phyloP scores from a whole-genome alignment of 2,329 filamentous ascomycete genomes.

The Aspergillus fumigatus region DNA sequence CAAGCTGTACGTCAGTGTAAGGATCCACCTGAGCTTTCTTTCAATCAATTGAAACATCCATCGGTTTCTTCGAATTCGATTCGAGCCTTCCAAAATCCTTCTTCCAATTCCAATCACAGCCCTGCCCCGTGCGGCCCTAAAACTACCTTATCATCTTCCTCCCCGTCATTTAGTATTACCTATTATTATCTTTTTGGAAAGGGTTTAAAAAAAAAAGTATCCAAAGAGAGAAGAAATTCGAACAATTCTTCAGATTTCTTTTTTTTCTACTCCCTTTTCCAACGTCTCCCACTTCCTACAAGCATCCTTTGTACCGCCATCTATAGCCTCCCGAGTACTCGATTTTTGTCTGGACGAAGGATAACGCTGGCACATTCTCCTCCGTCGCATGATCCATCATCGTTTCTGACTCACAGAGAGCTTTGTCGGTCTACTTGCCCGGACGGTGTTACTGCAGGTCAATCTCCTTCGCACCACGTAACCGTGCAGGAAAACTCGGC shows the following conservation, averaged over 20 bases:
- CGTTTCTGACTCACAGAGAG: slow-evolving; percentile 17
- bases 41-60: slow-evolving; percentile 24
- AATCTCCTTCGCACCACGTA: slow-evolving; percentile 30
- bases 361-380: slow-evolving; percentile 13
- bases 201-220: neutral
- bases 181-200: neutral
- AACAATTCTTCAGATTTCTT: neutral
- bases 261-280: neutral
- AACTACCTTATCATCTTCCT: slow-evolving; percentile 13
- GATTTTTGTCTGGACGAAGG: slow-evolving; percentile 8
- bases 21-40: slow-evolving; percentile 16
- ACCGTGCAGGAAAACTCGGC: slow-evolving; percentile 29
- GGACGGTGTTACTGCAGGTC: slow-evolving; percentile 23
- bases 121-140: neutral
- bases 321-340: slow-evolving; percentile 5
- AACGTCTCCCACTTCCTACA: neutral
- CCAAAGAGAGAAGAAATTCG: neutral
- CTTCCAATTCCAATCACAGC: slow-evolving; percentile 6
- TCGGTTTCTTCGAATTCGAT: slow-evolving; percentile 22
- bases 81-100: slow-evolving; percentile 22
- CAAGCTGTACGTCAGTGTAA: slow-evolving; percentile 12
- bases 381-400: slow-evolving; percentile 25
- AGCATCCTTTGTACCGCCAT: slow-evolving; percentile 1
- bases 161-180: neutral
- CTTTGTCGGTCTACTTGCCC: slow-evolving; percentile 1